Evolutionary conservation across 768 basidiomycete species (phyloP), one percentile per base, ranked within the genome.

Genomic region (Russula sp.): DNA sequence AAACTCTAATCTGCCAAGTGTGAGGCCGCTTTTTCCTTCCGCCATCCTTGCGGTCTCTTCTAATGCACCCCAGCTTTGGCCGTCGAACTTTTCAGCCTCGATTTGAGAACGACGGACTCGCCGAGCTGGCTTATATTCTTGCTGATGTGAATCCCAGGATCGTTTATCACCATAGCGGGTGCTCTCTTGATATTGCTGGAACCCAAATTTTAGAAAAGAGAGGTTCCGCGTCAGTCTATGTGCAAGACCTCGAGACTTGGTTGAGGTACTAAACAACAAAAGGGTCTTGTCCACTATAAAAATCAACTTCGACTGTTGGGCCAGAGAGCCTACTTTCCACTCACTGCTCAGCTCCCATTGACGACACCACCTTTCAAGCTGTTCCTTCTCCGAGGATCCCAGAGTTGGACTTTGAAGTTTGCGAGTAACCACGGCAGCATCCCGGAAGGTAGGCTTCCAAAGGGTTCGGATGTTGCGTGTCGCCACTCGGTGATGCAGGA

Each of bases 251-350:
- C 86, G 81, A 38, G 82, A 79, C 60, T 76, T 75, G 4, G 81
- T 79, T n/a, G 88, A 85, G 32, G 77, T 81, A 71, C 82, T 78
- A 49, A 90, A 70, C 9, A 90, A 65, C 36, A 77, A 76, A 43
- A 90, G 76, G 0, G 87, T 88, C 61, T 77, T 79, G 67, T 90
- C 87, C 71, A 88, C 89, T 91, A 5, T 7, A 61, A 41, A 10
- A 41, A 48, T 52, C 42, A 48, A 16, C 18, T 41, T 38, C 43
- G 46, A 43, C 4, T 14, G 39, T 25, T 34, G 34, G 32, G 9
- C 18, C 22, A 34, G 29, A 5, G 20, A 16, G 22, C 13, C 16
- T 11, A 60, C 47, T 14, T 42, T n/a, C 1, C 11, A 36, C 66
- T 46, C 58, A 65, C 66, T 25, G 16, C 48, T 65, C 7, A 41